Evolutionary conservation across 2,329 filamentous ascomycete species (phyloP), one percentile per base, ranked within the genome.

Genomic region (Meredithiella fracta): DNA sequence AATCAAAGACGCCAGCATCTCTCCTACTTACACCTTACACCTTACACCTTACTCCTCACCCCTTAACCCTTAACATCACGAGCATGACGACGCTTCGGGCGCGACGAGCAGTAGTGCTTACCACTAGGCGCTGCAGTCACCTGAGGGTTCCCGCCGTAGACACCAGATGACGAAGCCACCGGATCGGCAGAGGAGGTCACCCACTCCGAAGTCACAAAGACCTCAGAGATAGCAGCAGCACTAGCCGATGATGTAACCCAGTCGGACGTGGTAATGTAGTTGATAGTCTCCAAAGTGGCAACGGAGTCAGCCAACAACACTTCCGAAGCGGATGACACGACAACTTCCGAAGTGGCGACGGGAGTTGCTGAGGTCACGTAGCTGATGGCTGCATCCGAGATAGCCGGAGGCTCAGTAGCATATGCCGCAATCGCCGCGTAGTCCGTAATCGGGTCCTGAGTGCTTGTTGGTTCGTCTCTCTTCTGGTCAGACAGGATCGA

Each of bases 381-480:
- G 25, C 14, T 51, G n/a, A 31, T 17, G 23, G 26, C 8, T 5
- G 20, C 47, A 50, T 50, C 23, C 47, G 47, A 50, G 9, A 22
- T 50, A 23, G n/a, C 47, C 1, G 29, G 15, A n/a, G 14, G 9
- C 47, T 51, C 47, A 3, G 25, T n/a, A 25, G 47, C 40, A 44
- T 51, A 51, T 3, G 5, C 15, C 15, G 25, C 8, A 31, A 51
- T 17, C 20, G 25, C 26, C 15, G n/a, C 11, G 26, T 51, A 50
- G 47, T 50, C 17, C 7, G 17, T 51, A 63, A 61, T 68, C 67
- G 25, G 65, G 67, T 57, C 63, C 63, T 49, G 68, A 70, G 59
- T 75, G 72, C 61, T 67, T 72, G 53, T 66, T 70, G 31, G 70
- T 73, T 63, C 53, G 75, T 22, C 47, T 74, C 25, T 49, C 23